phyloP scores from a whole-genome alignment of 2,329 filamentous ascomycete species.

The Cytospora chrysosperma region DNA sequence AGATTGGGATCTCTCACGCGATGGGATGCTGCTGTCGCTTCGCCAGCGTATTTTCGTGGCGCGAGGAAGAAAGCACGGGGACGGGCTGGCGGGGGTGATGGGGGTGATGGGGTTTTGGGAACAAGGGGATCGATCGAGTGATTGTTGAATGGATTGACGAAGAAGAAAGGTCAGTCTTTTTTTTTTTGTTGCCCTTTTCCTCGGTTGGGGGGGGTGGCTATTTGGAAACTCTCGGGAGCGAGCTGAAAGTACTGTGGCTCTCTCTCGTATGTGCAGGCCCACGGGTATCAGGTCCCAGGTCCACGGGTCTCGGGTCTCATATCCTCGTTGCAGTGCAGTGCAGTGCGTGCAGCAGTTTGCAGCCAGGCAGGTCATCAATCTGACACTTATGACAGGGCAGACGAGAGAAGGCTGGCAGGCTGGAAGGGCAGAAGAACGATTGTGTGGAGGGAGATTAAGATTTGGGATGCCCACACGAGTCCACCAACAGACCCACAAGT shows the following conservation, averaged over 20 bases:
- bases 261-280: not conserved
- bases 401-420: not conserved
- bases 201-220: not conserved
- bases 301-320: not conserved
- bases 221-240: not conserved
- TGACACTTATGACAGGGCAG: not conserved
- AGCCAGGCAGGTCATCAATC: slow-evolving; percentile 1
- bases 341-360: not conserved
- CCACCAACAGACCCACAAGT: not conserved
- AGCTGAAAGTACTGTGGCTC: slow-evolving; percentile 1
- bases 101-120: not conserved
- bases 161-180: not conserved
- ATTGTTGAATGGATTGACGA: not conserved
- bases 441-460: slow-evolving; percentile 3
- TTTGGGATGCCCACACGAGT: not conserved
- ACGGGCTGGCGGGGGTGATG: not conserved
- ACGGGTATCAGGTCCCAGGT: not conserved
- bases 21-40: not conserved
- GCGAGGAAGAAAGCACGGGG: slow-evolving; percentile 12
- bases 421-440: not conserved
- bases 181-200: slow-evolving; percentile 1
- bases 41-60: not conserved
- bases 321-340: not conserved
- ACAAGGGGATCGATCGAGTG: not conserved
- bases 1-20: slow-evolving; percentile 2